Base-by-base conservation (phyloP, 169 alveolate species). In the Plasmodium ovale region DNA sequence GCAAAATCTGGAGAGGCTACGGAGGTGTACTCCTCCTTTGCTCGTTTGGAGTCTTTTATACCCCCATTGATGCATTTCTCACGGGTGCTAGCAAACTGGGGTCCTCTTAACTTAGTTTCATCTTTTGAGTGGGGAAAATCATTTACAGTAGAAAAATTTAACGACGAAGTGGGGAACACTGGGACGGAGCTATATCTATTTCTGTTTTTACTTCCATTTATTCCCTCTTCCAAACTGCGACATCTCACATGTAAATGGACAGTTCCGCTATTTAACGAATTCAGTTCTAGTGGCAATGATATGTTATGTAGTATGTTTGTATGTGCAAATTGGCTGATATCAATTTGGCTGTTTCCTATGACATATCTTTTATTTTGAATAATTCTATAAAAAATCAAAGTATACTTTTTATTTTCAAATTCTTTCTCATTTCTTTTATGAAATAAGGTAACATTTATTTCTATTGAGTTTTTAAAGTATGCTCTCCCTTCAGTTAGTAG, bases 321-420 rank as follows among this genome's bases (percentile, higher is more conserved):
- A n/a, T 33, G 12, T 16, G 39, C 56, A 67, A 14, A 67, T 39
- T 37, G 37, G 19, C 74, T 65, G 27, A 65, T 35, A 65, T 65
- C 21, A 31, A 37, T 65, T 65, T 65, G 1, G 47, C 59, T 9
- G 23, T 67, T 67, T 21, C 77, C 77, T n/a, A 67, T 16, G 42
- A 67, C 25, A 51, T 35, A 0, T 67, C 21, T 42, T 67, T 67
- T 23, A 67, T 67, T 39, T 5, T 16, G 21, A 67, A 0, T 21
- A 39, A 67, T 67, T 29, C 14, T 21, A 51, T 67, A 42, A 7
- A 53, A 71, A 21, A 71, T 51, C 16, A 27, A 53, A 23, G 16
- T 16, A 53, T 27, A 71, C 3, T 16, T 23, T 49, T 71, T 27
- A 27, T 23, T 71, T 21, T n/a, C 42, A 49, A 49, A 71, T 14